Base-by-base conservation (phyloP, 1,284 basidiomycete species). In the Grifola frondosa region DNA sequence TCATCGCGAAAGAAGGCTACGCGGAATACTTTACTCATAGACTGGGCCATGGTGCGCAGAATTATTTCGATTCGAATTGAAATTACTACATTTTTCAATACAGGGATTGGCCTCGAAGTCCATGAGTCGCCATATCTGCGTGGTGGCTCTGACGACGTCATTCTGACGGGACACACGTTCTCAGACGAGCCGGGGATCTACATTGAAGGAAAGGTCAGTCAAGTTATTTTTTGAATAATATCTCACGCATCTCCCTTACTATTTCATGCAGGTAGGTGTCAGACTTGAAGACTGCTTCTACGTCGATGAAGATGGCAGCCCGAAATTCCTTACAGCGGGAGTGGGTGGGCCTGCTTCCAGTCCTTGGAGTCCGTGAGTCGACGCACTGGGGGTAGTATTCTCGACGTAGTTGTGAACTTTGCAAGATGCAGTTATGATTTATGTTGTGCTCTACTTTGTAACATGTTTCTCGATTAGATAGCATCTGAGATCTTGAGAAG, bases 121-220 rank as follows among this genome's bases (percentile, higher is more conserved):
- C 91, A 94, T 55, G 91, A 94, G 66, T 69, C 73, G 5, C 91
- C 90, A 1, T 93, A 91, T 63, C 70, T 92, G 22, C 77, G 78
- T 38, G 86, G 87, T 22, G 86, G 85, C 13, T 81, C 75, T 30
- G 57, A 75, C 21, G 75, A 74, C 50, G 53, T 75, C 19, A 78
- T 91, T 39, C 65, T 75, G 32, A 62, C 63, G 1, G 88, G 88
- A 1, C 81, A 91, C 57, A 74, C 84, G 0, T 91, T 93, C 65
- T 90, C 86, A 6, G 74, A 91, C 54, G 90, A 94, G 62, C 91
- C 90, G 2, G 89, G 90, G 0, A 71, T 93, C 22, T 93, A 93
- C 63, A 84, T 92, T 40, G 77, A 85, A 50, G 81, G 77, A 28
- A 71, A 85, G 64, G 81, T 90, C 40, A 19, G 71, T 56, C 16